Percentiles rank a stretch among this genome's conserved stretches.
phyloP scores from a whole-genome alignment of 192 early-diverging fungal genomes.

The Obelidium mucronatum region DNA sequence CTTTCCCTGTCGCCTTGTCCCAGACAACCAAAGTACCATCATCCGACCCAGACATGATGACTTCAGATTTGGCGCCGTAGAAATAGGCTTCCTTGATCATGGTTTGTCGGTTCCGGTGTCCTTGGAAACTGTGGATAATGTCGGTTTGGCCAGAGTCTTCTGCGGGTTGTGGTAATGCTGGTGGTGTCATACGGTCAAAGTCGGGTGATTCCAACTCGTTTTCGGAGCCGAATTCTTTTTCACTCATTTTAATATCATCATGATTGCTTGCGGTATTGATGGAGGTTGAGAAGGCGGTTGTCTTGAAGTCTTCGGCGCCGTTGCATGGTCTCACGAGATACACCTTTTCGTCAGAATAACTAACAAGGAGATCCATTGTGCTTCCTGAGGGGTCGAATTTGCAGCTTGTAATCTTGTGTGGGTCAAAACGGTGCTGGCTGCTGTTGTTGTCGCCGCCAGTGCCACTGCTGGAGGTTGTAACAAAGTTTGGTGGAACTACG shows the following conservation, averaged over 20 bases:
- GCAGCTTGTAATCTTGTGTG: slow-evolving; percentile 32
- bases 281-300: too few relatives aligned
- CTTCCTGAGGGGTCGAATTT: slow-evolving; percentile 27
- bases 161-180: not conserved
- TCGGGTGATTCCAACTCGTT: too few relatives aligned
- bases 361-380: slow-evolving; percentile 29
- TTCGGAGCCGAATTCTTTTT: too few relatives aligned
- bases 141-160: not conserved
- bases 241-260: too few relatives aligned
- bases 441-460: not conserved
- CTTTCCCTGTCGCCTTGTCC: slow-evolving; percentile 21
- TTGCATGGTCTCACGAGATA: slow-evolving; percentile 15
- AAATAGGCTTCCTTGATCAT: slow-evolving; percentile 41
- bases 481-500: slow-evolving; percentile 20
- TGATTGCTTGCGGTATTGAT: too few relatives aligned
- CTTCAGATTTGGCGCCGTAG: slow-evolving; percentile 22
- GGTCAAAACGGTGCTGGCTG: not conserved
- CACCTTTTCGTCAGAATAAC: slow-evolving; percentile 21
- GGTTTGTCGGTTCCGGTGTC: slow-evolving; percentile 30
- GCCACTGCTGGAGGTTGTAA: not conserved
- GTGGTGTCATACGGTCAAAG: not conserved
- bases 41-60: slow-evolving; percentile 28
- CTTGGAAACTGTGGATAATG: not conserved
- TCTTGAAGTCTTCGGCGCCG: not conserved
- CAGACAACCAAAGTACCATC: slow-evolving; percentile 32